A percentile compares a stretch with the other conserved stretches of the same genome.
These are phyloP conservation scores for Pseudohalonectria lignicola DNA, from an alignment of 2,329 filamentous ascomycete genomes.

Conservation along the genomic window DNA sequence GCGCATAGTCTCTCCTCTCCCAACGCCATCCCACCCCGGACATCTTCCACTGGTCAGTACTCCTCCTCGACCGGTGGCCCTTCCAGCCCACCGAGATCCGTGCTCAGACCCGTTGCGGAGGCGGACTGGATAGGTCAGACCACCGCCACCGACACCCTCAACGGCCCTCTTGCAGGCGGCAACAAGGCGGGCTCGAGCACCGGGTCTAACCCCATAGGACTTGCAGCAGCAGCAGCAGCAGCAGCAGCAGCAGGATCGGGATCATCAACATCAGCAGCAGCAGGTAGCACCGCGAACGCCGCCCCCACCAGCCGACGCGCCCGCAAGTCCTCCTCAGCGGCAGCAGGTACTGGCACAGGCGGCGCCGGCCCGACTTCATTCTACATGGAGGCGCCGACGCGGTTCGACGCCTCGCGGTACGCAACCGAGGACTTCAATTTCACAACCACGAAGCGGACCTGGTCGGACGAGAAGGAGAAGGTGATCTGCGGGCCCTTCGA, in stretches of 20 bases:
- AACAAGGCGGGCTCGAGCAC: no score
- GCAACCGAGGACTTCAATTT: slow-evolving; percentile 45
- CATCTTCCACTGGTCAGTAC: slow-evolving; percentile 51
- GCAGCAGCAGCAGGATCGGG: not conserved
- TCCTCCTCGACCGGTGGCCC: slow-evolving; percentile 14
- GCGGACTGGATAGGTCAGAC: slow-evolving; percentile 42
- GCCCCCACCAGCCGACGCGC: slow-evolving; percentile 2
- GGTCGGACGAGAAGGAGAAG: slow-evolving; percentile 66
- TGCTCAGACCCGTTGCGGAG: slow-evolving; percentile 47
- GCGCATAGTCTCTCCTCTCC: slow-evolving; percentile 43
- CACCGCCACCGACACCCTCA: slow-evolving; percentile 12
- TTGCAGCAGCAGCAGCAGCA: not conserved
- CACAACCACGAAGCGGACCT: slow-evolving; percentile 36
- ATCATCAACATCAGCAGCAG: no score
- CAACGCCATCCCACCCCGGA: slow-evolving; percentile 61
- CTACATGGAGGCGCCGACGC: slow-evolving; percentile 25
- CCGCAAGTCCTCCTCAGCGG: not conserved
- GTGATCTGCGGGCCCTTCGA: slow-evolving; percentile 70
- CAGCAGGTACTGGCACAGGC: slow-evolving; percentile 4
- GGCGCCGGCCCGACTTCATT: slow-evolving; percentile 18
- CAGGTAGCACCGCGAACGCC: slow-evolving; percentile 5
- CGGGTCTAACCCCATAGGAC: no score
- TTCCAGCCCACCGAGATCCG: slow-evolving; percentile 18
- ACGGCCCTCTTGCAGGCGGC: no score
- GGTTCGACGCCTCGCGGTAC: slow-evolving; percentile 40